phyloP scores from a whole-genome alignment of 805 yeast species.

The Yamadazyma olivae region DNA sequence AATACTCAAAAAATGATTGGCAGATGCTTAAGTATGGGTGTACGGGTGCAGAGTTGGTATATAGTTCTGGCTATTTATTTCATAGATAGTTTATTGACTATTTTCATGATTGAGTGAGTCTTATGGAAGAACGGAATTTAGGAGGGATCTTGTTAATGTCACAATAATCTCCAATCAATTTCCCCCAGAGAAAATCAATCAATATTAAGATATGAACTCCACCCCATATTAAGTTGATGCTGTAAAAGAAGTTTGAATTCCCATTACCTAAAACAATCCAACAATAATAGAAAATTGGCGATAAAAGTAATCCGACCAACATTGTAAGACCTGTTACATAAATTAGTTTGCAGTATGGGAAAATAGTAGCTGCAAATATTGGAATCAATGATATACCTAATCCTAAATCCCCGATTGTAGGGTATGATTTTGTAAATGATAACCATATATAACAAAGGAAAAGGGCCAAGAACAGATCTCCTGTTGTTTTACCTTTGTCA shows the following conservation, averaged over 20 bases:
- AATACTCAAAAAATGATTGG: neutral
- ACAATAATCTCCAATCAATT: constrained; percentile 61
- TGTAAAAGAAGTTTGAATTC: constrained; percentile 93
- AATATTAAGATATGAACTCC: constrained; percentile 64
- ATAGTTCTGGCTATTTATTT: too few relatives aligned
- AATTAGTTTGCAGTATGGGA: constrained; percentile 46
- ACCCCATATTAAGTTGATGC: constrained; percentile 80
- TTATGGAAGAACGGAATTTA: neutral
- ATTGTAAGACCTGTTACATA: constrained; percentile 48
- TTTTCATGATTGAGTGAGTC: too few relatives aligned
- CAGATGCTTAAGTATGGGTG: neutral
- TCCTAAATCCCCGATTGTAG: constrained; percentile 75
- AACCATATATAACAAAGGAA: constrained; percentile 40
- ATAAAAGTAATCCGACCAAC: constrained; percentile 52
- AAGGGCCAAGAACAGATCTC: constrained; percentile 59
- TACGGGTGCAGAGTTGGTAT: constrained; percentile 1
- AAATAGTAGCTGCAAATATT: constrained; percentile 44
- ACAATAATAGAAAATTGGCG: constrained; percentile 87
- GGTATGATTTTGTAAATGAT: constrained; percentile 78
- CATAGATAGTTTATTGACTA: too few relatives aligned
- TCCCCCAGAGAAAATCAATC: constrained; percentile 81
- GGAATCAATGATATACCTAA: constrained; percentile 36
- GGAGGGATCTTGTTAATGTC: constrained; percentile 3
- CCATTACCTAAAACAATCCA: constrained; percentile 97
- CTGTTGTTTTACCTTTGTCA: constrained; percentile 11